Percentiles rank a stretch among this genome's conserved stretches.
These are phyloP conservation scores for Garcia nutans DNA, from an alignment of 345 rosid genomes.

Conservation along the genomic window DNA sequence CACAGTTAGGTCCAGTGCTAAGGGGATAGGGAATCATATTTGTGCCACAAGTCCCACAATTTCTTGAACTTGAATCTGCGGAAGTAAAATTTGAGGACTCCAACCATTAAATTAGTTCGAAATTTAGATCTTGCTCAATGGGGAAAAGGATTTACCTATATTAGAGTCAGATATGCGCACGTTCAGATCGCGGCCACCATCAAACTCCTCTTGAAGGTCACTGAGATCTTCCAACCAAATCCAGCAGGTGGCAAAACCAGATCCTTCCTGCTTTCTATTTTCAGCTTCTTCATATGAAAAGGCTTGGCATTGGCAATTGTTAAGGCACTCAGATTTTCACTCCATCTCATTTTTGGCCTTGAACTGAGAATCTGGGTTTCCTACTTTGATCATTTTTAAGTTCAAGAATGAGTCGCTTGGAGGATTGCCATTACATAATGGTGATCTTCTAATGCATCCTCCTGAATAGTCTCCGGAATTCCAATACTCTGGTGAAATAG, in stretches of 20 bases:
- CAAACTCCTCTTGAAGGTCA: constrained; percentile 52
- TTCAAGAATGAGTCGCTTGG: constrained; percentile 26
- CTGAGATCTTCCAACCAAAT: constrained; percentile 58
- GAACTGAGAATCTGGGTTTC: not conserved
- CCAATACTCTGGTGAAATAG: constrained; percentile 26
- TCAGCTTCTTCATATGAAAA: constrained; percentile 20
- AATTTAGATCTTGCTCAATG: not conserved
- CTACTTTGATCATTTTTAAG: constrained; percentile 21
- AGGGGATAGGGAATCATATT: constrained; percentile 61
- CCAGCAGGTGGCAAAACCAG: constrained; percentile 39
- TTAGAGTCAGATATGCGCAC: constrained; percentile 48
- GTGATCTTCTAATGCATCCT: constrained; percentile 33
- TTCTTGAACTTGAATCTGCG: constrained; percentile 45
- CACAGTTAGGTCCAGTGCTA: constrained; percentile 59
- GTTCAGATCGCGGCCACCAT: constrained; percentile 41
- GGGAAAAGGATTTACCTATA: constrained; percentile 35
- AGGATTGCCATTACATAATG: constrained; percentile 9
- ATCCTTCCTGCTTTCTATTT: not conserved
- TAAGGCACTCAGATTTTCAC: constrained; percentile 26
- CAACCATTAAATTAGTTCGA: not conserved
- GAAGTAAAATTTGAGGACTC: not conserved
- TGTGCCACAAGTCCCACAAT: constrained; percentile 51
- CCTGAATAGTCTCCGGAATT: constrained; percentile 18
- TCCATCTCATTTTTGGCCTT: not conserved
- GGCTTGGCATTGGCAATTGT: constrained; percentile 30